These are phyloP conservation scores for Neurospora sp. DNA, from an alignment of 495 filamentous ascomycete genomes.

Conservation along the genomic window DNA sequence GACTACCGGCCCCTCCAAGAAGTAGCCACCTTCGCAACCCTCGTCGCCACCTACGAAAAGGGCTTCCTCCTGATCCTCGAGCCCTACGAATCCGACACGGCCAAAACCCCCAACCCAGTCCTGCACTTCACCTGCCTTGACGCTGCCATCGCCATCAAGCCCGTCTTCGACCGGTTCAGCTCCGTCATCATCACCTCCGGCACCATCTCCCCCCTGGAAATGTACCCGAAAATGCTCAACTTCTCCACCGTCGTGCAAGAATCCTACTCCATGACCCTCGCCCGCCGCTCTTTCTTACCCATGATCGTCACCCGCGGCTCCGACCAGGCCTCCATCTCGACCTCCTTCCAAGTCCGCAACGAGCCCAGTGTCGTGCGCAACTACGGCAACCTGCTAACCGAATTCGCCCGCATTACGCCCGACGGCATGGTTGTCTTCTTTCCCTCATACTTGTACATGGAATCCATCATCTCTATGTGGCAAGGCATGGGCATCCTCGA, in stretches of 20 bases:
- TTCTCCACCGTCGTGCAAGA: slow-evolving; percentile 89
- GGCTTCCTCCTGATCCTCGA: slow-evolving; percentile 94
- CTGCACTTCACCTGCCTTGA: slow-evolving; percentile 95
- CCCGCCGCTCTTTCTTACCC: slow-evolving; percentile 87
- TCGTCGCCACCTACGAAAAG: slow-evolving; percentile 94
- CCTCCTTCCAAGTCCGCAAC: slow-evolving; percentile 86
- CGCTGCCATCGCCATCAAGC: slow-evolving; percentile 96
- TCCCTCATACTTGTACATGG: slow-evolving; percentile 98
- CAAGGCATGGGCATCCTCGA: slow-evolving; percentile 96
- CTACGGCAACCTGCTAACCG: slow-evolving; percentile 83
- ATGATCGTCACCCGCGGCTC: slow-evolving; percentile 95
- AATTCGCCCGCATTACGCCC: slow-evolving; percentile 88
- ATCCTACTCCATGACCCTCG: slow-evolving; percentile 95
- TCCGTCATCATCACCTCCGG: slow-evolving; percentile 98
- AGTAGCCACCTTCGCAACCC: slow-evolving; percentile 96
- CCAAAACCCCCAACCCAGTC: slow-evolving; percentile 90
- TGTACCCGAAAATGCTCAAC: slow-evolving; percentile 98
- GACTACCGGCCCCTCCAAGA: slow-evolving; percentile 96
- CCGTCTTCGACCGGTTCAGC: slow-evolving; percentile 92
- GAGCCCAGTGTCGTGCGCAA: slow-evolving; percentile 91
- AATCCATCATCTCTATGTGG: slow-evolving; percentile 98
- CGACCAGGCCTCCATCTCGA: slow-evolving; percentile 85
- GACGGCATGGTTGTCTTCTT: slow-evolving; percentile 99
- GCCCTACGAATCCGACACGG: slow-evolving; percentile 90
- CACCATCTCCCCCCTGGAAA: slow-evolving; percentile 91